Evolutionary conservation across 1,284 basidiomycete species (phyloP).

Genomic region (Trichosporon inkin): DNA sequence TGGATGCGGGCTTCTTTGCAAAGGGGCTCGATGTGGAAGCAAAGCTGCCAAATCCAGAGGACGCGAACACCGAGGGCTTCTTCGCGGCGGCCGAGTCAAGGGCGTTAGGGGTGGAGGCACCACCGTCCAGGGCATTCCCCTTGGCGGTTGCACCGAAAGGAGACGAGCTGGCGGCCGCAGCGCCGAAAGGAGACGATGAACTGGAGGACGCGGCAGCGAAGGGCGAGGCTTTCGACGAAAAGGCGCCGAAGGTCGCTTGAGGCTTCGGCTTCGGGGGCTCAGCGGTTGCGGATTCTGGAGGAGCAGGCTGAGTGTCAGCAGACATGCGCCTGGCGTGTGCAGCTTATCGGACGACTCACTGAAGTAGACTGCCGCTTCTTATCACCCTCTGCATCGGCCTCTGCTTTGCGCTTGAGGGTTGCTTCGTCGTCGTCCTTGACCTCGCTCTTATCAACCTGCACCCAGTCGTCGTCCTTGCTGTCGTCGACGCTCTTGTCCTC

Average conservation of each 20-base stretch:
- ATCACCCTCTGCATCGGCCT: constrained; percentile 32
- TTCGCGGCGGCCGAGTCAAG: constrained; percentile 9
- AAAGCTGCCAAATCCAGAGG: constrained; percentile 40
- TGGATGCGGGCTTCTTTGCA: constrained; percentile 29
- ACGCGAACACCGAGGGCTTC: constrained; percentile 27
- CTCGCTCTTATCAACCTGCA: constrained; percentile 26
- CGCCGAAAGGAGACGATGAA: constrained; percentile 57
- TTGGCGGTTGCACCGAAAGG: constrained; percentile 36
- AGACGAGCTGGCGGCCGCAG: constrained; percentile 37
- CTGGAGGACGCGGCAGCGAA: constrained; percentile 20
- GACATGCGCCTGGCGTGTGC: background rate
- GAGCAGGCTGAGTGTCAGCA: constrained; percentile 3
- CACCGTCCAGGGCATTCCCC: constrained; percentile 1
- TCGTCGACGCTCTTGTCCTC: constrained; percentile 6
- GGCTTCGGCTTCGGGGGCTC: constrained; percentile 30
- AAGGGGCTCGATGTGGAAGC: constrained; percentile 36
- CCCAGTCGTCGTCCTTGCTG: constrained; percentile 16
- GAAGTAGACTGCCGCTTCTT: constrained; percentile 26
- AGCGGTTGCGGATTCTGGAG: constrained; percentile 11
- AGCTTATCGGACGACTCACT: constrained; percentile 11
- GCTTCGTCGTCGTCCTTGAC: constrained; percentile 19
- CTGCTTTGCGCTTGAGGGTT: constrained; percentile 40
- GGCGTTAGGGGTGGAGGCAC: constrained; percentile 12
- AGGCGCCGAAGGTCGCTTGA: constrained; percentile 57
- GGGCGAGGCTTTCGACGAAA: constrained; percentile 41